Conservation (phyloP, 805 yeast genomes). For the Cyberlindnera galapagoensis region DNA sequence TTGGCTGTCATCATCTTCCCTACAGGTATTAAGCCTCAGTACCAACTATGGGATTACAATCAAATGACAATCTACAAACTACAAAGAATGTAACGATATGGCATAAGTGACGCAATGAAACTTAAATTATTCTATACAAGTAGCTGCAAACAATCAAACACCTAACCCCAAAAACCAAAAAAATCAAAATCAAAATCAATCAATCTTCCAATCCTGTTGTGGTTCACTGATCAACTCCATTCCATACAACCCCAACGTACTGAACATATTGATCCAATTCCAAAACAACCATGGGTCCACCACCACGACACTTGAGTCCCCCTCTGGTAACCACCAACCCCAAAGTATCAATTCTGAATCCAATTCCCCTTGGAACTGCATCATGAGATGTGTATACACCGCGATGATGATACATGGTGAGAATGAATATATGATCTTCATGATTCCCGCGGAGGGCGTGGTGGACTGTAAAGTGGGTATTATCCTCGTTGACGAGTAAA, state of each 20-base stretch:
- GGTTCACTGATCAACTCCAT: slow-evolving; percentile 53
- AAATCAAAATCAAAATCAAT: too few species aligned
- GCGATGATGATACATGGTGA: slow-evolving; percentile 94
- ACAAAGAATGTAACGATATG: too few species aligned
- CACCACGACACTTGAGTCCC: slow-evolving; percentile 14
- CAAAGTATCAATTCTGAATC: slow-evolving; percentile 56
- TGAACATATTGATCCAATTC: slow-evolving; percentile 92
- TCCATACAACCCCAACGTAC: slow-evolving; percentile 72
- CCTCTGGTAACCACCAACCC: slow-evolving; percentile 41
- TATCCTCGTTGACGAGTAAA: slow-evolving; percentile 88
- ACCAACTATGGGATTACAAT: too few species aligned
- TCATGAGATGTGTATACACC: slow-evolving; percentile 88
- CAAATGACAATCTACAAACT: too few species aligned
- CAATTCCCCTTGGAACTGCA: slow-evolving; percentile 69
- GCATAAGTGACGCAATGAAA: too few species aligned
- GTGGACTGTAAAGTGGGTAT: slow-evolving; percentile 64
- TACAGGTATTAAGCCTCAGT: too few species aligned
- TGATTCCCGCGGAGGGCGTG: slow-evolving; percentile 23
- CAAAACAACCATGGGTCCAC: slow-evolving; percentile 89
- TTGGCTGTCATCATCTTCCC: too few species aligned
- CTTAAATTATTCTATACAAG: too few species aligned
- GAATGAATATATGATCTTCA: slow-evolving; percentile 70
- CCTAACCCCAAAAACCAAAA: too few species aligned
- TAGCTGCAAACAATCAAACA: too few species aligned
- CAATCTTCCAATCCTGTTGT: slow-evolving; percentile 8